Conservation (phyloP, 2,329 filamentous ascomycete species). For the Pseudogymnoascus sp. region DNA sequence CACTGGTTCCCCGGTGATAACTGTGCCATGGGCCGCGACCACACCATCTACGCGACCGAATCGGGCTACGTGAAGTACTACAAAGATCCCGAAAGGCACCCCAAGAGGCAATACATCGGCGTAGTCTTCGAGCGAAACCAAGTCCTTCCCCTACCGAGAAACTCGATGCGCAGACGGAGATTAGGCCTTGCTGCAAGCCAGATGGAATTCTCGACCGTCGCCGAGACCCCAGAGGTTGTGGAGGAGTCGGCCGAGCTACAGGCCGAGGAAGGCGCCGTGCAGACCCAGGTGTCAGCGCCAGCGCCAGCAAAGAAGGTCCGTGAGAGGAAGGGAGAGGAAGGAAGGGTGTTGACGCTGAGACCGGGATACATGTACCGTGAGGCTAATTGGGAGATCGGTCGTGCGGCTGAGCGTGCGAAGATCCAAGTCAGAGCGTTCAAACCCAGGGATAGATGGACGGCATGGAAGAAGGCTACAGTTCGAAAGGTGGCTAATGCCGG, state of each 20-base stretch:
- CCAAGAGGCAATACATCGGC: conserved; percentile 88
- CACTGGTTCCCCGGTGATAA: conserved; percentile 95
- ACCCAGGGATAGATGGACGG: conserved; percentile 49
- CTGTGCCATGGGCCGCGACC: conserved; percentile 87
- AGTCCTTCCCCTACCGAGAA: conserved; percentile 66
- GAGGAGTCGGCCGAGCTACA: conserved; percentile 13
- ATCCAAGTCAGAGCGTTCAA: conserved; percentile 51
- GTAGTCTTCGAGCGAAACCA: conserved; percentile 80
- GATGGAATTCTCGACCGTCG: conserved; percentile 31
- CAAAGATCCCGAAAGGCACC: conserved; percentile 73
- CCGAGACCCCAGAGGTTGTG: neutral
- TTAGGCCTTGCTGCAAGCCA: conserved; percentile 62
- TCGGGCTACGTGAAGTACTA: conserved; percentile 96
- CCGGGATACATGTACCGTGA: conserved; percentile 58
- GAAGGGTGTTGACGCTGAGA: conserved; percentile 35
- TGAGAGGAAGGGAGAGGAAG: conserved; percentile 28
- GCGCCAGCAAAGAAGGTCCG: conserved; percentile 14
- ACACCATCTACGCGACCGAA: conserved; percentile 83
- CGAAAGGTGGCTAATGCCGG: conserved; percentile 44
- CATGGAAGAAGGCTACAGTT: conserved; percentile 54
- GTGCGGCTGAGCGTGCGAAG: conserved; percentile 52
- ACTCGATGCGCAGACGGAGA: conserved; percentile 66
- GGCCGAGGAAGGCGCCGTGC: conserved; percentile 12
- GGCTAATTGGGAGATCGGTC: conserved; percentile 61
- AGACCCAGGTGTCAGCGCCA: conserved; percentile 13